Evolutionary conservation across 306 rosid genomes (phyloP).

Genomic region (Trifolium repens): DNA sequence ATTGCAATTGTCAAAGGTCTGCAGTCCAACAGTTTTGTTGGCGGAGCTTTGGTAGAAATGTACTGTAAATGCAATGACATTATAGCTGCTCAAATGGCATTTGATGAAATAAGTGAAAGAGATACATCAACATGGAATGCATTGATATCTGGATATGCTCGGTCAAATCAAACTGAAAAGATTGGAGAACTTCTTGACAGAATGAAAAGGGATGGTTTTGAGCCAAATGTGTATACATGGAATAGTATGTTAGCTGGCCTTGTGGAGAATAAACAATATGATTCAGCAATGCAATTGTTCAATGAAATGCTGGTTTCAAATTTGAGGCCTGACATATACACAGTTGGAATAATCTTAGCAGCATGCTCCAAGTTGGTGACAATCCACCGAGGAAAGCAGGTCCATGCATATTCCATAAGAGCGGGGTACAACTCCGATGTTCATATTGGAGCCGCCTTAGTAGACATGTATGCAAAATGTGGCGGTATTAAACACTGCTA

Average conservation of each 20-base stretch:
- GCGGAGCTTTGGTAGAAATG: constrained; percentile 75
- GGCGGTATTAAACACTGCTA: constrained; percentile 54
- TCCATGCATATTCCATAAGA: constrained; percentile 61
- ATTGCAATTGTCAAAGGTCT: constrained; percentile 54
- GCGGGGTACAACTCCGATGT: constrained; percentile 45
- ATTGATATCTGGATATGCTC: constrained; percentile 56
- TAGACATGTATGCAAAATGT: constrained; percentile 73
- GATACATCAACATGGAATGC: constrained; percentile 66
- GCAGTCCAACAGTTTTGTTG: constrained; percentile 53
- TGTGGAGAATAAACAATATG: constrained; percentile 8
- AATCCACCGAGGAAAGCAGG: constrained; percentile 60
- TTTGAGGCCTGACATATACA: constrained; percentile 56
- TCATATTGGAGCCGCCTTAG: constrained; percentile 54
- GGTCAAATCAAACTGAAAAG: constrained; percentile 39
- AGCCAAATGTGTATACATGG: constrained; percentile 16
- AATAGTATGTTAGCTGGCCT: constrained; percentile 8
- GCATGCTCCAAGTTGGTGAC: constrained; percentile 63
- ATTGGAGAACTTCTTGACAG: constrained; percentile 45
- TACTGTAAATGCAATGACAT: constrained; percentile 53
- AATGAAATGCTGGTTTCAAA: constrained; percentile 5
- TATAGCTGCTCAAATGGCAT: constrained; percentile 54
- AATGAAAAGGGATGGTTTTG: constrained; percentile 61
- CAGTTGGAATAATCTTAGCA: constrained; percentile 56
- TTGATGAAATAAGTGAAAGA: constrained; percentile 53
- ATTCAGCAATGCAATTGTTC: background rate